A percentile compares a stretch with the other conserved stretches of the same genome.
Conservation (phyloP, 768 basidiomycete species). For the Tricholoma matsutake region DNA sequence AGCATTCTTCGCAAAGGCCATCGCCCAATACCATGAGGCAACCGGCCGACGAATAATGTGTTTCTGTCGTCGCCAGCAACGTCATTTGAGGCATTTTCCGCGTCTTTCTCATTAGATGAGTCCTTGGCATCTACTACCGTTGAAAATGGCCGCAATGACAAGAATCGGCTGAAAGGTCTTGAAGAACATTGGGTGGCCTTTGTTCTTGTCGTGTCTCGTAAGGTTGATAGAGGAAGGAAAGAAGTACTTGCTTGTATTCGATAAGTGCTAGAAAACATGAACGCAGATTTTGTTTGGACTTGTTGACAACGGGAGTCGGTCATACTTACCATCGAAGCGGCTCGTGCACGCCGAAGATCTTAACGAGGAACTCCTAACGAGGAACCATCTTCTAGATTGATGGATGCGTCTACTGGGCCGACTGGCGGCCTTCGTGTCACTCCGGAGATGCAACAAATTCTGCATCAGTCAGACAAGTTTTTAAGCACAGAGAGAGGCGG, state of each 20-base stretch:
- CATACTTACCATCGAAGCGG: too few species aligned
- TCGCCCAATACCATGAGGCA: background rate
- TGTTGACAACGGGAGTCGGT: background rate
- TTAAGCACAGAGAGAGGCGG: slow-evolving; percentile 23
- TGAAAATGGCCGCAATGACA: background rate
- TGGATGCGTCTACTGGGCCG: background rate
- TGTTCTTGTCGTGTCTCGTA: background rate
- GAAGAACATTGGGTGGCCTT: too few species aligned
- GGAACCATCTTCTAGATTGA: background rate
- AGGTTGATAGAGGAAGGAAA: too few species aligned
- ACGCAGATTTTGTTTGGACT: background rate
- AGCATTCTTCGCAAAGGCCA: background rate
- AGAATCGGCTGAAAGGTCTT: background rate
- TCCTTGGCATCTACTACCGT: background rate
- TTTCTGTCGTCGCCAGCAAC: too few species aligned
- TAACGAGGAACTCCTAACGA: too few species aligned
- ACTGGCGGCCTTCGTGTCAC: slow-evolving; percentile 28
- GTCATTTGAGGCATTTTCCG: background rate
- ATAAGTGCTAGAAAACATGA: background rate
- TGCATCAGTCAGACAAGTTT: slow-evolving; percentile 26
- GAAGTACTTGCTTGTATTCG: background rate
- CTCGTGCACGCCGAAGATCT: background rate
- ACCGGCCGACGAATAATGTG: background rate
- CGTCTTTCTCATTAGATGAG: background rate
- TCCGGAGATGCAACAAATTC: slow-evolving; percentile 23